Conservation (phyloP, 345 rosid species). For the Eucalyptus erythrocorys region DNA sequence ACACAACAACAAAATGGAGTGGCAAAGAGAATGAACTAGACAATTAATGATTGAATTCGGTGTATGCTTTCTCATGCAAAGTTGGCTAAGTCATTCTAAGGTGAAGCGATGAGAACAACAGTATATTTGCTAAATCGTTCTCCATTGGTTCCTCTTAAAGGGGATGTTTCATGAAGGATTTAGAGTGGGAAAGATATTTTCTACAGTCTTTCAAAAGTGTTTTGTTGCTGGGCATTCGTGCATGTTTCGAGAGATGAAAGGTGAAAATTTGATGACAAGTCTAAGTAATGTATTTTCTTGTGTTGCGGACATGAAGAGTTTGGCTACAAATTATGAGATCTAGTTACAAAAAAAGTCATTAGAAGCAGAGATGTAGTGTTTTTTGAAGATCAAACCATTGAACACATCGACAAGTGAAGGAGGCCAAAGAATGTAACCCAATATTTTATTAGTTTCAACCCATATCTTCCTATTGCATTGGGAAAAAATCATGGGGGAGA, state of each 20-base stretch:
- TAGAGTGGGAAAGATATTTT: background rate
- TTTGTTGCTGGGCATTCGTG: fast-evolving
- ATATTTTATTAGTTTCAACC: background rate
- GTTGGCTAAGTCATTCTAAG: background rate
- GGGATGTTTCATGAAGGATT: background rate
- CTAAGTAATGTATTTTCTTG: background rate
- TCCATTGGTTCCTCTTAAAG: background rate
- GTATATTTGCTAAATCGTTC: background rate
- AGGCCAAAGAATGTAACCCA: background rate
- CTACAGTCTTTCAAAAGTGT: background rate
- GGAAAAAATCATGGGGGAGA: background rate
- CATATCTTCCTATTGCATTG: background rate
- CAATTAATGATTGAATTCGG: no score
- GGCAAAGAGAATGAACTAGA: background rate
- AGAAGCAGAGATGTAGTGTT: background rate
- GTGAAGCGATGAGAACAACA: background rate
- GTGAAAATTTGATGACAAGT: background rate
- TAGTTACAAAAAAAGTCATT: background rate
- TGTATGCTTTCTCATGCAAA: background rate
- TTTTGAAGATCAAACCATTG: background rate
- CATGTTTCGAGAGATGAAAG: background rate
- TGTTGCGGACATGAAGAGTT: background rate
- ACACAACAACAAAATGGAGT: background rate
- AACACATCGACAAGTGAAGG: background rate
- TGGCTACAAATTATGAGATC: background rate